Evolutionary conservation across 306 rosid genomes (phyloP).

Genomic region (Cucurbita argyrosperma): DNA sequence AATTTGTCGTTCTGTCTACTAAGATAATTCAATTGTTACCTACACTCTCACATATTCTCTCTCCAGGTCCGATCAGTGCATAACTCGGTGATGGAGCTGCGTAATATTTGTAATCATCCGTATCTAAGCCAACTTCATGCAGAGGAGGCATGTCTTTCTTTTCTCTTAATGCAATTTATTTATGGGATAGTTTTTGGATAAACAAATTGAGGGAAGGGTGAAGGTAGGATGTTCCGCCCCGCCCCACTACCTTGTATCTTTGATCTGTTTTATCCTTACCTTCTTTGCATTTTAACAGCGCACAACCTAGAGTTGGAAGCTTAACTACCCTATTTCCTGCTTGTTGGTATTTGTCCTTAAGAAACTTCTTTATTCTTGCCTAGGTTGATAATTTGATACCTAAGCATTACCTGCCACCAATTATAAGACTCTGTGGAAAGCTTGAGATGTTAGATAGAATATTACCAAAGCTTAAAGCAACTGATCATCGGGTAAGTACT

Average conservation of each 20-base stretch:
- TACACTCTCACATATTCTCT: background rate
- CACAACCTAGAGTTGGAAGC: background rate
- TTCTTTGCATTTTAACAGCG: background rate
- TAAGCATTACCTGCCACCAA: constrained; percentile 81
- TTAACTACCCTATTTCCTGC: constrained; percentile 3
- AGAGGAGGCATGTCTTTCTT: constrained; percentile 60
- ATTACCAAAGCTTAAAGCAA: constrained; percentile 85
- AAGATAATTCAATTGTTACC: background rate
- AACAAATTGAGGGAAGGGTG: constrained; percentile 9
- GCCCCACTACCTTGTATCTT: background rate
- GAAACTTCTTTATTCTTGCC: constrained; percentile 13
- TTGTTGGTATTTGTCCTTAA: background rate
- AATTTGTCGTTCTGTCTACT: background rate
- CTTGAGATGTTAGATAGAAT: constrained; percentile 97
- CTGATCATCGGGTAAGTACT: constrained; percentile 88
- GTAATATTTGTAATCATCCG: constrained; percentile 98
- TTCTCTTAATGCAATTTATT: constrained; percentile 2
- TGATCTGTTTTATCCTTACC: background rate
- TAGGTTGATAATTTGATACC: constrained; percentile 84
- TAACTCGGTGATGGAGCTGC: constrained; percentile 98
- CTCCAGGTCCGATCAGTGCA: constrained; percentile 85
- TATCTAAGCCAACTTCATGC: constrained; percentile 95
- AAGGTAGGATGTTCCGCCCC: background rate
- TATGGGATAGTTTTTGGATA: background rate
- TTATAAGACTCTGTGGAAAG: constrained; percentile 93